These are phyloP conservation scores for Flaveria linearis DNA, from an alignment of 129 eudicot species.

Conservation along the genomic window DNA sequence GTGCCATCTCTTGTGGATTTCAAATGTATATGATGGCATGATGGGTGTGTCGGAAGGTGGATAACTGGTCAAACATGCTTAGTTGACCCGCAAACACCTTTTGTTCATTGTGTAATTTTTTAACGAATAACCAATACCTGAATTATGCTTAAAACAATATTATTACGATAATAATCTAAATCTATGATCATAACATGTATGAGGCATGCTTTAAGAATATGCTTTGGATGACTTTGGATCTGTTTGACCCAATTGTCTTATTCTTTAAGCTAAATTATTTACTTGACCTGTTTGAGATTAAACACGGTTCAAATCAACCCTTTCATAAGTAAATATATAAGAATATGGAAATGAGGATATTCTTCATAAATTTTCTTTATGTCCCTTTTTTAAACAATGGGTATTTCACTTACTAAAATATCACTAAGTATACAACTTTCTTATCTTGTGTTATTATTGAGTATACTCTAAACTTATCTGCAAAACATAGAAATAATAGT, in stretches of 20 bases:
- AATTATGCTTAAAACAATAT: neutral
- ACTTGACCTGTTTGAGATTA: neutral
- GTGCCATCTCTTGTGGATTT: neutral
- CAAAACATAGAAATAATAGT: neutral
- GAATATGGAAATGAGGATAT: neutral
- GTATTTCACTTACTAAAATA: neutral
- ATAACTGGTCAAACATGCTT: neutral
- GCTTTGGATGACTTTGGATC: neutral
- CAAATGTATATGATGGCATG: neutral
- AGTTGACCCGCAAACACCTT: neutral
- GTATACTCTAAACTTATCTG: neutral
- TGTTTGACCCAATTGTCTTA: neutral
- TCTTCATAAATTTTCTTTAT: neutral
- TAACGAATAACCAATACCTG: neutral
- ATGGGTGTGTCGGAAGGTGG: neutral
- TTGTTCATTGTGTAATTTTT: neutral
- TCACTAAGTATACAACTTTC: neutral
- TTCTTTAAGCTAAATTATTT: neutral
- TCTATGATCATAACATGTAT: neutral
- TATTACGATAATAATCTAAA: neutral
- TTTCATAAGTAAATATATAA: neutral
- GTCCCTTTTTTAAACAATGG: neutral
- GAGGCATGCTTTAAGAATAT: neutral
- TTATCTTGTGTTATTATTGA: neutral
- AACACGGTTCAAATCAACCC: neutral